Evolutionary conservation across 2,329 filamentous ascomycete species (phyloP).

Genomic region (Lomentospora prolificans): DNA sequence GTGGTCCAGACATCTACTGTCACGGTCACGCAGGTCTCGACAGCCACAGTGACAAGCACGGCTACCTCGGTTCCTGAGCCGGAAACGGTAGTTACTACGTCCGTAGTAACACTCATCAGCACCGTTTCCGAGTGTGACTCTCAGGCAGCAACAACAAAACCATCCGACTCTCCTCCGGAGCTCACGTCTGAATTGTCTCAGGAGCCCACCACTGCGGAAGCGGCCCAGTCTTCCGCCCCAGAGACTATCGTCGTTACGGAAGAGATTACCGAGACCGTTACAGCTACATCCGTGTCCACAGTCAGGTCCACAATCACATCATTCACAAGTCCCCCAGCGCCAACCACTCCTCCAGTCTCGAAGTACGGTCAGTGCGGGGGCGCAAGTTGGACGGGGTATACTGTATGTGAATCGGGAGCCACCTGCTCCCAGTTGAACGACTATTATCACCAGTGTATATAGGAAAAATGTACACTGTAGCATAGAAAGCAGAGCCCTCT

Average conservation of each 20-base stretch:
- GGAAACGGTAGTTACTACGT: not conserved
- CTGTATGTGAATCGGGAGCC: not conserved
- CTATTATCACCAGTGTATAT: constrained; percentile 8
- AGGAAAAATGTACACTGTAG: not conserved
- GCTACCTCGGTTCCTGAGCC: not conserved
- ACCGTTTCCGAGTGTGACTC: constrained; percentile 1
- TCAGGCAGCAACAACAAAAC: not conserved
- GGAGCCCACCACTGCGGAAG: not conserved
- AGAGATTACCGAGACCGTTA: not conserved
- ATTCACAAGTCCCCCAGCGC: not conserved
- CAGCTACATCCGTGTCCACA: not conserved
- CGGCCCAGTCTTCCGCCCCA: not conserved
- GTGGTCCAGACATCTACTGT: not conserved
- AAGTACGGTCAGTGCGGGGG: constrained; percentile 8
- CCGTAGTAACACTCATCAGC: not conserved
- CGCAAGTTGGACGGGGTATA: not conserved
- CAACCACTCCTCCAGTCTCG: not conserved
- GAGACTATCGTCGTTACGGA: not conserved
- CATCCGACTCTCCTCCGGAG: not conserved
- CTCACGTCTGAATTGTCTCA: not conserved
- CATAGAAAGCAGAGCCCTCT: no score
- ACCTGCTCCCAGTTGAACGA: not conserved
- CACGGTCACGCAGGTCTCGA: not conserved
- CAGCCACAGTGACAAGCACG: not conserved
- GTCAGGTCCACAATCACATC: constrained; percentile 1